These are phyloP conservation scores for Colletotrichum sp. DNA, from an alignment of 2,329 filamentous ascomycete genomes.

Conservation along the genomic window DNA sequence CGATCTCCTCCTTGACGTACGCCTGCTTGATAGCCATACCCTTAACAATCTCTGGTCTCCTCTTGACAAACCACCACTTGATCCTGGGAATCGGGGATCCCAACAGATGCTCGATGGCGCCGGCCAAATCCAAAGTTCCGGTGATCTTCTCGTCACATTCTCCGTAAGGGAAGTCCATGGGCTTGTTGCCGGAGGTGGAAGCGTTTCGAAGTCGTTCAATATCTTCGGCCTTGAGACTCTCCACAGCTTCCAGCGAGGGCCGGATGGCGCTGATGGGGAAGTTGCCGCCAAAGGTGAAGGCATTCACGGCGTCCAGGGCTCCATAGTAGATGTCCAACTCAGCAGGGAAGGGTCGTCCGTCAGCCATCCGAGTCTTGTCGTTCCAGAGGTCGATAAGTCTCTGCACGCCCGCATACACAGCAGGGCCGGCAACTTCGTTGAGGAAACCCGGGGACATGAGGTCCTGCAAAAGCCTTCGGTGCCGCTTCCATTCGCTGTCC, in stretches of 20 bases:
- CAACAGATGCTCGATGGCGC: not conserved
- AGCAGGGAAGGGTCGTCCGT: constrained; percentile 33
- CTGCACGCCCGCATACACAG: constrained; percentile 32
- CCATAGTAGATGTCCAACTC: constrained; percentile 31
- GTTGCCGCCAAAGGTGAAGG: constrained; percentile 29
- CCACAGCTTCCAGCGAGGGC: not conserved
- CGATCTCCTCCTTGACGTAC: constrained; percentile 3
- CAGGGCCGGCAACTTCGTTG: constrained; percentile 32
- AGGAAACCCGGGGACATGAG: constrained; percentile 42
- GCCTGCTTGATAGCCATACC: not conserved
- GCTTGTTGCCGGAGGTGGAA: not conserved
- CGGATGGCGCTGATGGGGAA: not conserved
- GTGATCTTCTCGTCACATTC: constrained; percentile 5
- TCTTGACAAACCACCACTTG: constrained; percentile 8
- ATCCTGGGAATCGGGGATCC: constrained; percentile 4
- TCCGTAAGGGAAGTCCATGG: not conserved
- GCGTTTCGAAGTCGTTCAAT: not conserved
- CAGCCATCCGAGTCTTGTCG: constrained; percentile 32
- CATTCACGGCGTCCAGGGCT: constrained; percentile 35
- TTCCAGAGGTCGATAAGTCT: constrained; percentile 38
- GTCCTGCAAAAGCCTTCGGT: constrained; percentile 39
- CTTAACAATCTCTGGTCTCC: not conserved
- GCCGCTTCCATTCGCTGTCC: constrained; percentile 33
- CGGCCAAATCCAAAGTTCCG: constrained; percentile 8
- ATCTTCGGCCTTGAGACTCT: not conserved